Evolutionary conservation across 805 yeast genomes (phyloP).

Genomic region (Spencermartinsiella europaea): DNA sequence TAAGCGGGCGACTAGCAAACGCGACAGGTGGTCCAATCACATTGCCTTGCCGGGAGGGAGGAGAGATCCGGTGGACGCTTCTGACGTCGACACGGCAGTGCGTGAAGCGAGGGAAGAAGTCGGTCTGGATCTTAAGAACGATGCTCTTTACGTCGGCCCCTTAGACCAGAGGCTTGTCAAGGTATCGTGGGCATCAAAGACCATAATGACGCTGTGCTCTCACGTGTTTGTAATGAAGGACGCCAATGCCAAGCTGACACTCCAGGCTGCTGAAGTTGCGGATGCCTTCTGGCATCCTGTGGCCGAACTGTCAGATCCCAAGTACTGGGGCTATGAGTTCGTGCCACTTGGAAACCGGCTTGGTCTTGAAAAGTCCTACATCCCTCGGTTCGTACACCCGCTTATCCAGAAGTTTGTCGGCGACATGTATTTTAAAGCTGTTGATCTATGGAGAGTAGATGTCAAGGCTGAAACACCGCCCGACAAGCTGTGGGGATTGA

Average conservation of each 20-base stretch:
- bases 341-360: conserved; percentile 25
- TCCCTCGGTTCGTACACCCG: conserved; percentile 9
- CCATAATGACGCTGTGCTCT: conserved; percentile 33
- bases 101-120: conserved; percentile 38
- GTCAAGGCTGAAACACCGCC: conserved; percentile 20
- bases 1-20: conserved; percentile 31
- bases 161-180: conserved; percentile 33
- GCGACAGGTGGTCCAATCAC: conserved; percentile 39
- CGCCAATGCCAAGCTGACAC: conserved; percentile 19
- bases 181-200: conserved; percentile 30
- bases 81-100: conserved; percentile 32
- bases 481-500: conserved; percentile 36
- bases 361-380: conserved; percentile 10
- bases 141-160: conserved; percentile 30
- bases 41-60: conserved; percentile 39
- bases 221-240: conserved; percentile 30
- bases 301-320: conserved; percentile 19
- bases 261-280: conserved; percentile 34
- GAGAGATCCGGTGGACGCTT: conserved; percentile 32
- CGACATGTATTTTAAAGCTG: conserved; percentile 27
- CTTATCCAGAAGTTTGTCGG: conserved; percentile 23
- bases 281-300: conserved; percentile 36
- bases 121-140: conserved; percentile 31
- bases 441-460: conserved; percentile 15
- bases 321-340: conserved; percentile 13